A percentile compares a stretch with the other conserved stretches of the same genome.
phyloP scores from a whole-genome alignment of 1,139 yeast species.

The Yamadazyma sp. region DNA sequence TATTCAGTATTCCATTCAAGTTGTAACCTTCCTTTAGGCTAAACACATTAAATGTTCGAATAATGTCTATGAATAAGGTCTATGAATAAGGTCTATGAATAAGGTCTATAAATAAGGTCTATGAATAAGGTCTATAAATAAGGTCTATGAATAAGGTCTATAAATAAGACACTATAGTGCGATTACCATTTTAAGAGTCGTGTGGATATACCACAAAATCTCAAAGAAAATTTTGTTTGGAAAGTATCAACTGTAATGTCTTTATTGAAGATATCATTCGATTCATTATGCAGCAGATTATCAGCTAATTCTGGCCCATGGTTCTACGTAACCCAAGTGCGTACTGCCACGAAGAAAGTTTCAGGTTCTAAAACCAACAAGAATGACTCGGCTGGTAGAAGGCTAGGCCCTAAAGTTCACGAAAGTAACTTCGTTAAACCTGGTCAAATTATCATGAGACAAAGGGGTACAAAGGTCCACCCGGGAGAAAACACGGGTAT shows the following conservation, averaged over 20 bases:
- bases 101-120: too few relatives aligned
- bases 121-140: too few relatives aligned
- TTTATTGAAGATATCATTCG: background rate
- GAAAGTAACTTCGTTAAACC: conserved; percentile 68
- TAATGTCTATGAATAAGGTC: too few relatives aligned
- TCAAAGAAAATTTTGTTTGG: background rate
- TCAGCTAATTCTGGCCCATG: background rate
- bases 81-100: too few relatives aligned
- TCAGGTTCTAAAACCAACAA: conserved; percentile 92
- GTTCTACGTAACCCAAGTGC: conserved; percentile 33
- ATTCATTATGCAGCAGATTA: background rate
- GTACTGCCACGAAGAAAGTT: conserved; percentile 91
- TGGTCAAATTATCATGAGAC: conserved; percentile 93
- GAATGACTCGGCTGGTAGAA: conserved; percentile 93
- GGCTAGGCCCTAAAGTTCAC: conserved; percentile 86
- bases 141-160: too few relatives aligned
- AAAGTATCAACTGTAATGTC: background rate
- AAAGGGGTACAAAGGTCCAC: conserved; percentile 93
- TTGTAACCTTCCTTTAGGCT: too few relatives aligned
- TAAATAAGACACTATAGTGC: too few relatives aligned
- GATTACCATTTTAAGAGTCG: too few relatives aligned
- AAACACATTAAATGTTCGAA: too few relatives aligned
- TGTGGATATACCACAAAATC: too few relatives aligned
- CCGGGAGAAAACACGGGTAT: conserved; percentile 93
- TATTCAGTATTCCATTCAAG: too few relatives aligned